Base-by-base conservation (phyloP, 2,329 filamentous ascomycete genomes). In the Sphaerulina populicola region DNA sequence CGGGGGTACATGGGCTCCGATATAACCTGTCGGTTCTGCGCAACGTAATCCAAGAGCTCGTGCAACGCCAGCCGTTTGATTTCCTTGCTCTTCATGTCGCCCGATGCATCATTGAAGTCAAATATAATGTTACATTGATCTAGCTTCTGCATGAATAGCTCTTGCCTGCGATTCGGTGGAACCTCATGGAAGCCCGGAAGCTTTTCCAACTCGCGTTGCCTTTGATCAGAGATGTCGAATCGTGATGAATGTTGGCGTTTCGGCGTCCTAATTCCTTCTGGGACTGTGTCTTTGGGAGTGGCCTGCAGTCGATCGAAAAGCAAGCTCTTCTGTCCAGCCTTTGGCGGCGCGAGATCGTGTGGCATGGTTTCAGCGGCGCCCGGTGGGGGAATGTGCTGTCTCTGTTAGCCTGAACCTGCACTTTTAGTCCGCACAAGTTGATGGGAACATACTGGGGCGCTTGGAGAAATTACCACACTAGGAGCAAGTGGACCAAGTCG, bases 51-150 rank as follows among this genome's bases (percentile, higher is more conserved):
- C 58, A 98, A 79, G 56, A 98, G 77, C 69, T 98, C 93, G 68
- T 98, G 93, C 40, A 98, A 78, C 38, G 93, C 93, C 60, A 98
- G 75, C 65, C 93, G 82, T 77, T 98, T 98, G 77, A 98, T 97
- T 72, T 98, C 93, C 75, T 98, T 98, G 43, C 91, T 95, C 71
- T 98, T 98, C 90, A 98, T 97, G 68, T 98, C 93, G 60, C 85
- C 90, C 59, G 88, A 94, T 44, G 91, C 88, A 71, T 98, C 93
- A 68, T 97, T 98, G 74, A 98, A 98, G 73, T 98, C 93, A 68
- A 98, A 98, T 64, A 98, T 98, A 74, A 98, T 94, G 68, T 98
- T 98, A 76, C 93, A 98, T 70, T 98, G 93, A 65, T 97, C 93
- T 62, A 98, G 93, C 77, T 98, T 98, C 68, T 97, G 90, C 90